Evolutionary conservation across 2,329 filamentous ascomycete genomes (phyloP).

Genomic region (Colletotrichum agaves): DNA sequence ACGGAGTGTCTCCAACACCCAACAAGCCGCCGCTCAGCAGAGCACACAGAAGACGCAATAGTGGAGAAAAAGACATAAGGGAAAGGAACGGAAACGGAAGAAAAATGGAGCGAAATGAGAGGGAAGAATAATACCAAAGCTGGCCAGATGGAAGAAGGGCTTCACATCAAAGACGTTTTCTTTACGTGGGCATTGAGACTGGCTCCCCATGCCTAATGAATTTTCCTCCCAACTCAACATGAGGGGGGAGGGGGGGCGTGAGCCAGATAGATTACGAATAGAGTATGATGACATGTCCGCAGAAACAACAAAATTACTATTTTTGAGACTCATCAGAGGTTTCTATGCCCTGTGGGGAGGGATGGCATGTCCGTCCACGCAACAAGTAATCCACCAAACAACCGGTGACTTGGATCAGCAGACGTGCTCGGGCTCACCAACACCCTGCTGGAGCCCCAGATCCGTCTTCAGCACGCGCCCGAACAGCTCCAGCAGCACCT

Average conservation of each 20-base stretch:
- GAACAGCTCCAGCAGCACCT: slow-evolving; percentile 89
- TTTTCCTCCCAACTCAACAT: slow-evolving; percentile 25
- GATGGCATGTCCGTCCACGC: too few relatives aligned
- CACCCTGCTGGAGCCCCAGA: slow-evolving; percentile 74
- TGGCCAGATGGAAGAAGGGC: slow-evolving; percentile 6
- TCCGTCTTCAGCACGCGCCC: slow-evolving; percentile 81
- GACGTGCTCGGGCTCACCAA: slow-evolving; percentile 75
- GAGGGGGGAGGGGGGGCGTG: too few relatives aligned
- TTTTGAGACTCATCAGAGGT: slow-evolving; percentile 17
- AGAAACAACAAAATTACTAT: slow-evolving; percentile 40
- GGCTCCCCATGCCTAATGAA: slow-evolving; percentile 35
- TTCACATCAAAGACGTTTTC: slow-evolving; percentile 1
- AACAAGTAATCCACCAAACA: too few relatives aligned
- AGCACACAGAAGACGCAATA: slow-evolving; percentile 23
- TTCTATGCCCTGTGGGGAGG: too few relatives aligned
- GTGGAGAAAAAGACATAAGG: background rate
- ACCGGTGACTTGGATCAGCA: slow-evolving; percentile 66
- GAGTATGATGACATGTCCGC: slow-evolving; percentile 36
- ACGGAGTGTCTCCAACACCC: slow-evolving; percentile 30
- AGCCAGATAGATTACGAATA: slow-evolving; percentile 36
- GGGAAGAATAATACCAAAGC: slow-evolving; percentile 25
- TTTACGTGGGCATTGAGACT: slow-evolving; percentile 34
- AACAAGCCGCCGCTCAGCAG: slow-evolving; percentile 16
- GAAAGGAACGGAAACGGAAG: background rate
- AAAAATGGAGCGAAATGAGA: slow-evolving; percentile 1